These are phyloP conservation scores for Phytophthora litchii DNA, from an alignment of 352 stramenopile genomes.

Conservation along the genomic window DNA sequence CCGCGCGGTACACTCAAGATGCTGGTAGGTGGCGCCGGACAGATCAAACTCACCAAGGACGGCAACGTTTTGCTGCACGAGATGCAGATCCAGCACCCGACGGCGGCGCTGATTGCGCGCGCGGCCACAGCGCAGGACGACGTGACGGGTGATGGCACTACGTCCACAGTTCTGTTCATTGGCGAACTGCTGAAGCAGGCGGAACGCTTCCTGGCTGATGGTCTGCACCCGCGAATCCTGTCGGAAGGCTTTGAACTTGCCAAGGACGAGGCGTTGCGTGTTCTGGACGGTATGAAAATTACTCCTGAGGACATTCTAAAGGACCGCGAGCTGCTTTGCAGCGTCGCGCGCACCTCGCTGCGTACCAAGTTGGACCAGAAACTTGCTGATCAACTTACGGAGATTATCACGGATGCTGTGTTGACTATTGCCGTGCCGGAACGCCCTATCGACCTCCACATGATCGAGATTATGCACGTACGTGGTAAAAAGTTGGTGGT, in stretches of 20 bases:
- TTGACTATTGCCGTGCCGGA: constrained; percentile 91
- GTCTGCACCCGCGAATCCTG: constrained; percentile 97
- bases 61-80: constrained; percentile 99
- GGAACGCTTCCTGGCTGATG: constrained; percentile 96
- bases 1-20: constrained; percentile 99
- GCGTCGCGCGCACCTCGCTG: constrained; percentile 95
- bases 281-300: constrained; percentile 95
- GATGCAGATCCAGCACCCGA: constrained; percentile 99
- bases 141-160: constrained; percentile 97
- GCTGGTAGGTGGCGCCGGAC: constrained; percentile 97
- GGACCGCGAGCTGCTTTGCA: constrained; percentile 95
- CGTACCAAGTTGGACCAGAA: constrained; percentile 98
- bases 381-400: constrained; percentile 92
- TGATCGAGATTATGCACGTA: constrained; percentile 99
- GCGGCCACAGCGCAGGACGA: constrained; percentile 98
- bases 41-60: constrained; percentile 99
- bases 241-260: constrained; percentile 98
- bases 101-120: constrained; percentile 97
- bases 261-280: constrained; percentile 93
- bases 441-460: constrained; percentile 96
- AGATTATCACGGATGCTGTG: constrained; percentile 98
- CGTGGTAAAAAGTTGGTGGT: constrained; percentile 13
- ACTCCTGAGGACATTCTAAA: constrained; percentile 79
- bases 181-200: constrained; percentile 98
- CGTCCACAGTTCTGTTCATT: constrained; percentile 98